Evolutionary conservation across 2,329 filamentous ascomycete species (phyloP).

Genomic region (Amauroascus niger): DNA sequence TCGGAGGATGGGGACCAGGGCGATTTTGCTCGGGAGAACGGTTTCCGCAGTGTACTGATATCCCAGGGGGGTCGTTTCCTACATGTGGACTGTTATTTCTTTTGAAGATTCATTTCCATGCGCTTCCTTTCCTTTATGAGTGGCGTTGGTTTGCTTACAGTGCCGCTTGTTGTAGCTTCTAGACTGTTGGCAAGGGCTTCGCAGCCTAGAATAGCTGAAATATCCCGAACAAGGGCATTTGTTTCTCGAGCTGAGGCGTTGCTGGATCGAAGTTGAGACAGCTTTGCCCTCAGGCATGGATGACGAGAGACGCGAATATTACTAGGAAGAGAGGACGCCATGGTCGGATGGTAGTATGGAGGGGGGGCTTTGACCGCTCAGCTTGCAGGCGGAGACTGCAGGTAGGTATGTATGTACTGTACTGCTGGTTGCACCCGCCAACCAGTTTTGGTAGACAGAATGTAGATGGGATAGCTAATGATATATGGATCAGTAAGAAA

Average conservation of each 20-base stretch:
- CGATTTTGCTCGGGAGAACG: constrained; percentile 58
- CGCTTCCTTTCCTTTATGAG: not conserved
- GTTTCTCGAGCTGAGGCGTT: constrained; percentile 63
- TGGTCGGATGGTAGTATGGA: not conserved
- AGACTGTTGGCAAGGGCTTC: constrained; percentile 66
- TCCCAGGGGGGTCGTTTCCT: constrained; percentile 72
- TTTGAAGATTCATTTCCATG: not conserved
- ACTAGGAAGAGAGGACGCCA: constrained; percentile 32
- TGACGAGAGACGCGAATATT: constrained; percentile 71
- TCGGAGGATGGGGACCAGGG: constrained; percentile 82
- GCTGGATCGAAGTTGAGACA: constrained; percentile 75
- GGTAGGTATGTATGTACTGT: too few species aligned
- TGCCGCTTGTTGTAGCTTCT: constrained; percentile 48
- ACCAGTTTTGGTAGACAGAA: too few species aligned
- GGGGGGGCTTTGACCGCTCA: not conserved
- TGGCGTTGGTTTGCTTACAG: constrained; percentile 43
- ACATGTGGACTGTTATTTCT: constrained; percentile 1
- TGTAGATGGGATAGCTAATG: too few species aligned
- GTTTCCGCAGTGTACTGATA: constrained; percentile 60
- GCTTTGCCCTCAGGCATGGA: constrained; percentile 77
- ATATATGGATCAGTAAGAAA: too few species aligned
- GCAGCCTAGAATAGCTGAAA: constrained; percentile 68
- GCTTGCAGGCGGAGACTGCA: too few species aligned
- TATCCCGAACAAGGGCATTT: constrained; percentile 74
- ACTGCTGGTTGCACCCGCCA: too few species aligned